These are phyloP conservation scores for Escallonia herrerae DNA, from an alignment of 129 eudicot genomes.

Conservation along the genomic window DNA sequence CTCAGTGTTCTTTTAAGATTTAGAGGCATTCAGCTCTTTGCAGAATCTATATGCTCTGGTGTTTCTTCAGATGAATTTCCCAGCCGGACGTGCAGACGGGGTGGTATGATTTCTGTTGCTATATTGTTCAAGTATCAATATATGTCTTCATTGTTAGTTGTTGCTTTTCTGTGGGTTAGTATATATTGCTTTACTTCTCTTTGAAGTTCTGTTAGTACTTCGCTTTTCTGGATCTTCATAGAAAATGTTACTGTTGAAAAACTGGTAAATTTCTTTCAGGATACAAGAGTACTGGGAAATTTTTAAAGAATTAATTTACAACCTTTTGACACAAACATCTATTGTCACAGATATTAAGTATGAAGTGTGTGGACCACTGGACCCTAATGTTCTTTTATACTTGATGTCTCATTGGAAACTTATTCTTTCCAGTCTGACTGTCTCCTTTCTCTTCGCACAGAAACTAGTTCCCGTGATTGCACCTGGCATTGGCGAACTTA, in stretches of 20 bases:
- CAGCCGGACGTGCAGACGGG: constrained; percentile 21
- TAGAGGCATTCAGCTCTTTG: constrained; percentile 67
- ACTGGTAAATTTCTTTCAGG: too few species aligned
- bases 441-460: too few species aligned
- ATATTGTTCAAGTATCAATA: background rate
- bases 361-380: too few species aligned
- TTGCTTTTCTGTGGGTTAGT: background rate
- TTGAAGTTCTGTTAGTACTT: background rate
- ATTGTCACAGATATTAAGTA: too few species aligned
- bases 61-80: constrained; percentile 27
- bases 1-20: constrained; percentile 55
- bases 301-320: too few species aligned
- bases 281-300: too few species aligned
- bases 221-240: background rate
- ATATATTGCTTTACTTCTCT: background rate
- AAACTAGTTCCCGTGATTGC: too few species aligned
- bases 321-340: too few species aligned
- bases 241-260: background rate
- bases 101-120: constrained; percentile 36
- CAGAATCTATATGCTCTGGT: constrained; percentile 63
- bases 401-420: too few species aligned
- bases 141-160: background rate
- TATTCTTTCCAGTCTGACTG: too few species aligned
- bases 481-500: too few species aligned
- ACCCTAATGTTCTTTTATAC: too few species aligned